Evolutionary conservation across 352 stramenopile genomes (phyloP).

Genomic region (Phytopythium vexans): DNA sequence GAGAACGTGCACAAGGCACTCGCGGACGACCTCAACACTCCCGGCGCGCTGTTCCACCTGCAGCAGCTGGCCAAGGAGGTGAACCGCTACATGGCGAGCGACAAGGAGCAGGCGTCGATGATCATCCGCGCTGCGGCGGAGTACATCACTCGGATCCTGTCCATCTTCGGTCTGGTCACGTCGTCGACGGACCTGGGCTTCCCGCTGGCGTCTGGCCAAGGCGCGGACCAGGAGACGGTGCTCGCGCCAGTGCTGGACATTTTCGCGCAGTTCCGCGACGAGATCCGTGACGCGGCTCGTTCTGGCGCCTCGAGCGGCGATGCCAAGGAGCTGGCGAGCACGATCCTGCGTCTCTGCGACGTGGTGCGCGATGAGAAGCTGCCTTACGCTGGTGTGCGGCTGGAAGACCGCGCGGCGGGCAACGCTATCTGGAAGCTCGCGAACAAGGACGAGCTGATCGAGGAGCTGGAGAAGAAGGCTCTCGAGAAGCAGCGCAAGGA

Average conservation of each 20-base stretch:
- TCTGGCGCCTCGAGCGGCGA: conserved; percentile 36
- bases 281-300: conserved; percentile 73
- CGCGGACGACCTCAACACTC: conserved; percentile 91
- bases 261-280: conserved; percentile 84
- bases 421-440: conserved; percentile 90
- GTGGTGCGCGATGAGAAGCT: conserved; percentile 87
- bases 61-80: conserved; percentile 84
- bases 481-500: conserved; percentile 79
- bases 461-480: conserved; percentile 76
- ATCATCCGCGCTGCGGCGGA: conserved; percentile 76
- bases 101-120: conserved; percentile 68
- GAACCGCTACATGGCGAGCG: conserved; percentile 75
- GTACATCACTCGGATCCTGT: conserved; percentile 89
- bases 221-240: conserved; percentile 72
- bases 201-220: conserved; percentile 36
- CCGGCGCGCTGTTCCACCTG: conserved; percentile 65
- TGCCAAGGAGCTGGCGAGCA: conserved; percentile 54
- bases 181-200: conserved; percentile 80
- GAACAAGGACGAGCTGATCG: conserved; percentile 84
- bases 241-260: conserved; percentile 88
- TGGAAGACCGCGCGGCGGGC: conserved; percentile 77
- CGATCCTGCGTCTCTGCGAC: conserved; percentile 84
- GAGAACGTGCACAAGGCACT: conserved; percentile 79
- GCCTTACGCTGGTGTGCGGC: conserved; percentile 81
- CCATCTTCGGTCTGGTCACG: conserved; percentile 78